Evolutionary conservation across 2,329 filamentous ascomycete species (phyloP).

Genomic region (Cryphonectria japonica): DNA sequence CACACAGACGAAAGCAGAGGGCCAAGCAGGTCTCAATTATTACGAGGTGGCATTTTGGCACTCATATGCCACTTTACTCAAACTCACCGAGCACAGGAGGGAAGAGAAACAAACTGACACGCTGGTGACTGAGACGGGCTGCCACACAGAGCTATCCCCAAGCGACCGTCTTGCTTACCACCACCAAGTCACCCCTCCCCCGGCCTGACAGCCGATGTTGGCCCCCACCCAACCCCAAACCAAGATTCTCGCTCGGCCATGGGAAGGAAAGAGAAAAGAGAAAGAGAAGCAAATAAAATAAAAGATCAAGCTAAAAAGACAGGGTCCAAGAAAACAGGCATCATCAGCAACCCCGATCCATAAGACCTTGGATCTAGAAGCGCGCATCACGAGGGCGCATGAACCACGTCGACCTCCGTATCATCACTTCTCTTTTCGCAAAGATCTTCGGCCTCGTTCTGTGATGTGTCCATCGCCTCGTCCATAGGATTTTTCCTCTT

Average conservation of each 20-base stretch:
- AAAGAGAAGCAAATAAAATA: not conserved
- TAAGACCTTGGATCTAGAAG: constrained; percentile 2
- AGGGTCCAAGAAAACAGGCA: not conserved
- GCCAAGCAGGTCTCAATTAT: not conserved
- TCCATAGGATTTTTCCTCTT: not conserved
- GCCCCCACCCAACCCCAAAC: not conserved
- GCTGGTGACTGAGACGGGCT: not conserved
- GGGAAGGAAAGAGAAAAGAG: not conserved
- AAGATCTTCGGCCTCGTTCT: constrained; percentile 10
- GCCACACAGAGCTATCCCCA: not conserved
- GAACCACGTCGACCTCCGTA: not conserved
- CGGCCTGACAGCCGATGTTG: not conserved
- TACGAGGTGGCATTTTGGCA: not conserved
- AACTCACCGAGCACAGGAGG: not conserved
- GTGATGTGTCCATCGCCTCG: constrained; percentile 7
- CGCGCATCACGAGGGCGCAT: not conserved
- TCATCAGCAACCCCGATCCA: constrained; percentile 12
- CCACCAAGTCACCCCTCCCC: not conserved
- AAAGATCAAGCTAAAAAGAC: not conserved
- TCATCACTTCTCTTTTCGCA: not conserved
- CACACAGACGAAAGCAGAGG: too few species aligned
- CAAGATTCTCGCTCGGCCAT: not conserved
- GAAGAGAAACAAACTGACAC: too few species aligned
- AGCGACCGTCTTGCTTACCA: not conserved
- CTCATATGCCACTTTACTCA: too few species aligned